phyloP scores from a whole-genome alignment of 495 filamentous ascomycete species.

The Cercophora samala region DNA sequence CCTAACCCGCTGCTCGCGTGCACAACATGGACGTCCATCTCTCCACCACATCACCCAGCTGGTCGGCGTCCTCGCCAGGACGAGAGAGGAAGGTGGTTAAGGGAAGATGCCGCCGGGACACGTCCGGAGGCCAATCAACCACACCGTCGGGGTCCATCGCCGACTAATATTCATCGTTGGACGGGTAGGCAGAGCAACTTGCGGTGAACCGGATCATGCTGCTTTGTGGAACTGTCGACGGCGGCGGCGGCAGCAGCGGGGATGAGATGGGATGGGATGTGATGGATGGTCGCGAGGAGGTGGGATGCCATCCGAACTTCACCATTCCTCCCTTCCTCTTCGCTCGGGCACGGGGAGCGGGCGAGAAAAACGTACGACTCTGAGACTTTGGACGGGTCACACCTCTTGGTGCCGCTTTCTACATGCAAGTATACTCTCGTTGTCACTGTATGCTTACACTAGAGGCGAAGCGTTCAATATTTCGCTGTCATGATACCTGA shows the following conservation, averaged over 20 bases:
- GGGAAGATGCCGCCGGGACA: constrained; percentile 2
- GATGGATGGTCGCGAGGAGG: neutral
- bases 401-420: neutral
- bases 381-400: constrained; percentile 14
- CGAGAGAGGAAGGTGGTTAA: constrained; percentile 31
- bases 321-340: neutral
- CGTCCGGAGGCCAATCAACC: neutral
- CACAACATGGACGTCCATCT: neutral
- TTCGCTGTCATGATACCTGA: neutral
- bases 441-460: neutral
- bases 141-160: constrained; percentile 7
- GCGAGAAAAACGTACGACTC: constrained; percentile 13
- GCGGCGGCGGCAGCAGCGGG: neutral
- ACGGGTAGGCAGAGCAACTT: neutral
- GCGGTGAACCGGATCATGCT: neutral
- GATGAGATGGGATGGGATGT: neutral
- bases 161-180: constrained; percentile 4
- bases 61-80: constrained; percentile 19
- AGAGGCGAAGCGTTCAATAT: neutral
- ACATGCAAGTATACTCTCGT: neutral
- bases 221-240: constrained; percentile 1
- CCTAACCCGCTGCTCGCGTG: neutral
- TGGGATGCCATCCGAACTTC: neutral
- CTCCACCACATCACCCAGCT: neutral
- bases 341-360: neutral